phyloP scores from a whole-genome alignment of 2,329 filamentous ascomycete species.

The Colletotrichum limetticola region DNA sequence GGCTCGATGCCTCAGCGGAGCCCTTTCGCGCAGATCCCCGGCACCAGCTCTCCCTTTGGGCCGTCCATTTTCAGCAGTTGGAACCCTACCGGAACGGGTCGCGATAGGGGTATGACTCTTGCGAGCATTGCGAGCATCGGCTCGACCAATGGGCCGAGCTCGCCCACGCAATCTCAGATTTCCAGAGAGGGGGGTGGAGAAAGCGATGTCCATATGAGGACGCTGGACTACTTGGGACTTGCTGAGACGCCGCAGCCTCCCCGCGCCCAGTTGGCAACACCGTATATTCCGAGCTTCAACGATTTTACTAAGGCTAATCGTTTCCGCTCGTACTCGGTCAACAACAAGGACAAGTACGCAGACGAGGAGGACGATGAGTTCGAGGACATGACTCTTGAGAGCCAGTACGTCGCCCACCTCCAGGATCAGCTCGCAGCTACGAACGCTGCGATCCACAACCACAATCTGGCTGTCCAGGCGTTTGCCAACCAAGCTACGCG shows the following conservation, averaged over 20 bases:
- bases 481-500: constrained; percentile 89
- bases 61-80: constrained; percentile 87
- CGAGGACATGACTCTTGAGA: constrained; percentile 65
- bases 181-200: constrained; percentile 87
- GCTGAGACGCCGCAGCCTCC: constrained; percentile 91
- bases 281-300: constrained; percentile 76
- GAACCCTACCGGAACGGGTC: constrained; percentile 72
- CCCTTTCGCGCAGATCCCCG: constrained; percentile 67
- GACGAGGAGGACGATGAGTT: constrained; percentile 88
- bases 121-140: constrained; percentile 85
- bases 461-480: constrained; percentile 93
- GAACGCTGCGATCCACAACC: constrained; percentile 81
- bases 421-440: constrained; percentile 73
- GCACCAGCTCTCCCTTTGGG: constrained; percentile 78
- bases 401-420: constrained; percentile 68
- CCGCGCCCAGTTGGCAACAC: constrained; percentile 78
- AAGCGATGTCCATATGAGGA: constrained; percentile 87
- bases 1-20: constrained; percentile 94
- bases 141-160: constrained; percentile 85
- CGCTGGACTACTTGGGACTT: constrained; percentile 93
- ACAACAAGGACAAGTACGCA: constrained; percentile 97
- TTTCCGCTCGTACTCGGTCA: constrained; percentile 97
- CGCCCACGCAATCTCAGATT: constrained; percentile 86
- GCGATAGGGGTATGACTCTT: constrained; percentile 87
- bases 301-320: constrained; percentile 84